A percentile compares a stretch with the other conserved stretches of the same genome.
phyloP scores from a whole-genome alignment of 805 yeast genomes.

The Hermanozyma aechmeae region DNA sequence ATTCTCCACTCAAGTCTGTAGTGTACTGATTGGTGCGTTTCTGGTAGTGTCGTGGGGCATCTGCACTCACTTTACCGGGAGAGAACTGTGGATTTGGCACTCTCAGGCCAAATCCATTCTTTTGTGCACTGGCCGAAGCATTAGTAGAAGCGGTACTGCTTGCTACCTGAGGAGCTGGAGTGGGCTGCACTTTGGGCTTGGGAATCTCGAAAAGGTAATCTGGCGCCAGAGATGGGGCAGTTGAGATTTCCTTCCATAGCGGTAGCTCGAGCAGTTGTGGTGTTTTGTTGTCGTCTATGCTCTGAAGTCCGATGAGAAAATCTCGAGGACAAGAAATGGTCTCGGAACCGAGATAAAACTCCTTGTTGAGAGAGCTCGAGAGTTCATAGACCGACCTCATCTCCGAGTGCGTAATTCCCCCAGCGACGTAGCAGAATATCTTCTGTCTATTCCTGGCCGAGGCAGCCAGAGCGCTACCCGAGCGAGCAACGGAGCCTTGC shows the following conservation, averaged over 20 bases:
- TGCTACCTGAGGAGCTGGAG: not conserved
- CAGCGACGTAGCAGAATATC: slow-evolving; percentile 73
- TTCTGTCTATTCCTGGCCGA: slow-evolving; percentile 40
- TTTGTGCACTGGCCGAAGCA: slow-evolving; percentile 1
- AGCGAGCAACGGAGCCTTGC: slow-evolving; percentile 5
- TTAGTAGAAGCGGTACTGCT: slow-evolving; percentile 1
- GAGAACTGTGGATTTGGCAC: slow-evolving; percentile 4
- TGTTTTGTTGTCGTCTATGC: slow-evolving; percentile 24
- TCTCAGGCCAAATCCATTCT: slow-evolving; percentile 1
- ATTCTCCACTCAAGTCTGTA: slow-evolving; percentile 5
- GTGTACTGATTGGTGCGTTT: slow-evolving; percentile 6
- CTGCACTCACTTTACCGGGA: slow-evolving; percentile 1
- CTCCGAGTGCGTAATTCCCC: slow-evolving; percentile 85
- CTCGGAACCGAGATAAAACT: slow-evolving; percentile 76
- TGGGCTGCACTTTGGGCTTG: slow-evolving; percentile 1
- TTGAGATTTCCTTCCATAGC: slow-evolving; percentile 17
- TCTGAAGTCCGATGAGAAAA: slow-evolving; percentile 33
- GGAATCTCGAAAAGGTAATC: slow-evolving; percentile 28
- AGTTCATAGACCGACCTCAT: slow-evolving; percentile 67
- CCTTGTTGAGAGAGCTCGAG: slow-evolving; percentile 52
- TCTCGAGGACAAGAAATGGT: slow-evolving; percentile 53
- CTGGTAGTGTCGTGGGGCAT: slow-evolving; percentile 6
- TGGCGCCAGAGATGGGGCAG: slow-evolving; percentile 33
- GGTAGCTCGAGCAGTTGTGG: slow-evolving; percentile 35
- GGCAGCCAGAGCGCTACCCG: slow-evolving; percentile 9